Evolutionary conservation across 2,329 filamentous ascomycete genomes (phyloP), one percentile per base, ranked within the genome.

Genomic region (Thielaviopsis punctulata): DNA sequence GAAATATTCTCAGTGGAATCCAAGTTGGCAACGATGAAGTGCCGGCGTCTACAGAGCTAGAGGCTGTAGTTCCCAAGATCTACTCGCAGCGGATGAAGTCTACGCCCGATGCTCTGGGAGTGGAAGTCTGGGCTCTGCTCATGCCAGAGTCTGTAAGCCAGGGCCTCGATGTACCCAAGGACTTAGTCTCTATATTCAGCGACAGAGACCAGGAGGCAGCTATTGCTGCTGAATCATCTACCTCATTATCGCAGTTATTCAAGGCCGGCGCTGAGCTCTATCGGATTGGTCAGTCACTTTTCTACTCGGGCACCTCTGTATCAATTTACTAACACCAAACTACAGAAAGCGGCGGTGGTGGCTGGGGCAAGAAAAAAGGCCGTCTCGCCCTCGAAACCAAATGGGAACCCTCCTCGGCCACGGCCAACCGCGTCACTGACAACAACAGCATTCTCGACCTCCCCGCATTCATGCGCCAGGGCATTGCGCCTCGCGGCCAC

Each of bases 351-450:
- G 86, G 86, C 4, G 86, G 86, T 45, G 86, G 86, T 43, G 86
- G 86, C 19, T 93, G 86, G 86, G 86, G 86, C 15, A 70, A 76
- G 52, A 92, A 90, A 63, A 79, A 83, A 59, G 86, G 86, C 0
- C 68, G 93, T 0, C 68, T 93, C 2, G 86, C 86, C 5, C 71
- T 93, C 3, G 86, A 92, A 60, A 84, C 86, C 24, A 53, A 52
- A 12, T 58, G 56, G 56, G 21, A 52, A 27, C 49, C 49, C 22
- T 27, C 53, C 19, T 50, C 41, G 48, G 61, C 55, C 25, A 52
- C 56, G n/a, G 51, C 51, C 36, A 48, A 48, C 9, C 5, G 49
- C 44, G 13, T 49, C 36, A 48, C 68, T 46, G 27, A 60, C 22
- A 54, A 62, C 10, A 56, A 56, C n/a, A 52, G 59, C 6, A 24